Evolutionary conservation across 441 rosid genomes (phyloP).

Genomic region (Populus trichocarpa): DNA sequence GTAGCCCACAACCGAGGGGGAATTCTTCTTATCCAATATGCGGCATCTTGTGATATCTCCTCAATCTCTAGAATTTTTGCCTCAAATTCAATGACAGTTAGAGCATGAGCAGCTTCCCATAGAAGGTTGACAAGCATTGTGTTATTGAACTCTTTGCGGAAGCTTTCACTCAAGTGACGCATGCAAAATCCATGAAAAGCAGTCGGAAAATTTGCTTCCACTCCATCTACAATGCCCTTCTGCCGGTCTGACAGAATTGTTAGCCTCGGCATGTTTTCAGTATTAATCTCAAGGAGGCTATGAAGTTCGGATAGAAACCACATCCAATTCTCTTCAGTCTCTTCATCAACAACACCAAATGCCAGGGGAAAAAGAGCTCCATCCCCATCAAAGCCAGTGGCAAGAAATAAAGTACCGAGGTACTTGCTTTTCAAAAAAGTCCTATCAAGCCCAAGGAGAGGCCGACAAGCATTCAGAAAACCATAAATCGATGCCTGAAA

Average conservation of each 20-base stretch:
- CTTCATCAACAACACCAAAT: slow-evolving; percentile 90
- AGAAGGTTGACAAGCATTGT: slow-evolving; percentile 79
- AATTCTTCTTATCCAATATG: slow-evolving; percentile 80
- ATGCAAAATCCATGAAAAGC: slow-evolving; percentile 96
- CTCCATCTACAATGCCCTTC: slow-evolving; percentile 81
- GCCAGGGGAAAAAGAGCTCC: slow-evolving; percentile 90
- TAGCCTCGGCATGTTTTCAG: slow-evolving; percentile 96
- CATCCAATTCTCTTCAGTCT: slow-evolving; percentile 96
- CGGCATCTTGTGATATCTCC: slow-evolving; percentile 91
- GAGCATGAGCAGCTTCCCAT: slow-evolving; percentile 93
- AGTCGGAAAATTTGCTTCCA: slow-evolving; percentile 85
- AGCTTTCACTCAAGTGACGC: slow-evolving; percentile 91
- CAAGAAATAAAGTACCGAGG: slow-evolving; percentile 85
- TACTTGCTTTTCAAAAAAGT: slow-evolving; percentile 85
- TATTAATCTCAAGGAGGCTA: slow-evolving; percentile 79
- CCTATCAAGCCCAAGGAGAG: slow-evolving; percentile 88
- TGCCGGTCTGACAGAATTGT: slow-evolving; percentile 91
- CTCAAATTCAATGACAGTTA: slow-evolving; percentile 87
- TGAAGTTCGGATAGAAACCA: slow-evolving; percentile 97
- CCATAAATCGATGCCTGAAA: slow-evolving; percentile 94
- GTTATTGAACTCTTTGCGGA: slow-evolving; percentile 89
- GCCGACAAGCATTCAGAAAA: slow-evolving; percentile 86
- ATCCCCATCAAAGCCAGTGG: slow-evolving; percentile 91
- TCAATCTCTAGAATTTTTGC: slow-evolving; percentile 85
- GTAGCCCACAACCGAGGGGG: slow-evolving; percentile 97